Base-by-base conservation (phyloP, 768 basidiomycete genomes). In the Rhodotorula taiwanensis region DNA sequence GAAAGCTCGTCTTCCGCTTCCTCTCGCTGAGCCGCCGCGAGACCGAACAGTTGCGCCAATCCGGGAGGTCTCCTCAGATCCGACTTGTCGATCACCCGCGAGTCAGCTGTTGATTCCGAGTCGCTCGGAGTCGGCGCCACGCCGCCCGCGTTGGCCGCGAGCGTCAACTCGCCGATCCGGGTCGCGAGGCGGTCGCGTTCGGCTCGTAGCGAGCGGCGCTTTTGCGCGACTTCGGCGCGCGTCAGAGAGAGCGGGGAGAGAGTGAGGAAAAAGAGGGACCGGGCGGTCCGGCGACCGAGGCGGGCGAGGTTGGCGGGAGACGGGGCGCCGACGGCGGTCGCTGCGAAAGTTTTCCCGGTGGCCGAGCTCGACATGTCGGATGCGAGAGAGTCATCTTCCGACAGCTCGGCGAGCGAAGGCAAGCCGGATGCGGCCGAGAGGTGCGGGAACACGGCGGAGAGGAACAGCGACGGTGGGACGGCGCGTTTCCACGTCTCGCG, bases 371-470 rank as follows among this genome's bases (percentile, higher is more conserved):
- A 25, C 20, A 57, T 48, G 31, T 3, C 11, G n/a, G 20, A 20
- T 0, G 31, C 13, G 3, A 43, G n/a, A 23, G 27, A 39, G 9
- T 27, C 5, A 21, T 58, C 56, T 23, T 27, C 5, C 20, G 30
- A 18, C 33, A 59, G 36, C 16, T 62, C 68, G 21, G 42, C 15
- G 33, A 59, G 54, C 4, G 64, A 44, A 3, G 60, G 57, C 20
- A 66, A 60, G 65, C 71, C 71, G 52, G 71, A 73, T 74, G 20
- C 75, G 74, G 49, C 75, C 71, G 48, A 73, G 30, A 85, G 77
- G 72, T 88, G 84, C 21, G 86, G 87, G 73, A 88, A 88, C 55
- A 87, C 76, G 1, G 83, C 79, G 23, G 80, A 78, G 30, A 82
- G 78, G 42, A 87, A 75, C n/a, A 79, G 74, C 7, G 72, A 73